Conservation (phyloP, 2,329 filamentous ascomycete genomes). For the Fusarium pseudoanthophilum region DNA sequence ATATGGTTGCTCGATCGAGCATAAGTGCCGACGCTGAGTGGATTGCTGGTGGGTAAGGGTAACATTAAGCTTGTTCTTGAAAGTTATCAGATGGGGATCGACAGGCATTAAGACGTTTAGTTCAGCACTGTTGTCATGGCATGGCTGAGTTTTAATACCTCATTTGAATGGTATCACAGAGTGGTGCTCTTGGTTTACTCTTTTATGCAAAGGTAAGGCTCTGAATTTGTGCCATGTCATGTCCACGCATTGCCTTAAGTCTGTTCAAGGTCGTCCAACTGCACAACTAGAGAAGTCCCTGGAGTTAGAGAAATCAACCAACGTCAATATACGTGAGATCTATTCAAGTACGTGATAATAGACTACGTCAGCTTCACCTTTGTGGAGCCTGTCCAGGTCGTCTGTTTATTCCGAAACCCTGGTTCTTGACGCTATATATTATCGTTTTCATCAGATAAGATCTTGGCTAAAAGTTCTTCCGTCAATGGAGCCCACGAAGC, state of each 20-base stretch:
- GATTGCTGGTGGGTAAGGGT: conserved; percentile 27
- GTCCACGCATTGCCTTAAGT: not conserved
- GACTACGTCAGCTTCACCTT: not conserved
- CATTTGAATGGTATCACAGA: not conserved
- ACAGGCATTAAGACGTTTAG: not conserved
- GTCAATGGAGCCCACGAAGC: not conserved
- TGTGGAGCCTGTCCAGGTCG: not conserved
- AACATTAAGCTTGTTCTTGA: conserved; percentile 25
- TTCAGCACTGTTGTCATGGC: not conserved
- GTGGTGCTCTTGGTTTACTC: not conserved
- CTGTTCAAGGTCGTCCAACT: not conserved
- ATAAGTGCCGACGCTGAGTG: conserved; percentile 23
- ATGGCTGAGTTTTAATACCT: not conserved
- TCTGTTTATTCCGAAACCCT: not conserved
- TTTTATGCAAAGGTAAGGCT: not conserved
- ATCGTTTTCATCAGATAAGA: conserved; percentile 16
- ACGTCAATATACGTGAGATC: not conserved
- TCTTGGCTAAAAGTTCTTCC: conserved; percentile 11
- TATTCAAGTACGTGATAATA: not conserved
- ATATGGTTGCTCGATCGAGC: conserved; percentile 6
- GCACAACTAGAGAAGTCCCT: not conserved
- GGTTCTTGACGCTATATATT: not conserved
- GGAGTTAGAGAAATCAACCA: not conserved
- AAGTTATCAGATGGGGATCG: conserved; percentile 19
- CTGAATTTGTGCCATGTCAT: not conserved